A percentile compares a stretch with the other conserved stretches of the same genome.
Conservation (phyloP, 495 filamentous ascomycete species). For the Ramalina intermedia region DNA sequence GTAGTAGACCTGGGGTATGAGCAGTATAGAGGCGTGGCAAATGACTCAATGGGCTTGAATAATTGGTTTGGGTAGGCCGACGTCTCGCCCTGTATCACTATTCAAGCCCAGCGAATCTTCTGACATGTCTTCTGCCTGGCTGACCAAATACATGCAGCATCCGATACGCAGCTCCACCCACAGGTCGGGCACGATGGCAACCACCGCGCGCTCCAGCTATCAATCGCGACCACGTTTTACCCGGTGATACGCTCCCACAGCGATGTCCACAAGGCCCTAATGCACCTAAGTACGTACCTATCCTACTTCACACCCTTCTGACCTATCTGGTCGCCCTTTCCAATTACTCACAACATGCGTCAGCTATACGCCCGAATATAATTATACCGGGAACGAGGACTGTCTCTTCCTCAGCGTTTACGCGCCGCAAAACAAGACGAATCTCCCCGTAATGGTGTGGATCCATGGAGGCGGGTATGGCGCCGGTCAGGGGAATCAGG, state of each 20-base stretch:
- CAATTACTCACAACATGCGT: neutral
- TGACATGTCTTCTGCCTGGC: slow-evolving; percentile 12
- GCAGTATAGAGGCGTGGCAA: slow-evolving; percentile 11
- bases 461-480: slow-evolving; percentile 49
- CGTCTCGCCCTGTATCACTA: slow-evolving; percentile 12
- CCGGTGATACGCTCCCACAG: slow-evolving; percentile 1
- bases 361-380: slow-evolving; percentile 33
- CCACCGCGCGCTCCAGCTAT: slow-evolving; percentile 36
- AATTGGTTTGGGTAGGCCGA: slow-evolving; percentile 39
- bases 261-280: slow-evolving; percentile 11
- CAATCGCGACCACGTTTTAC: slow-evolving; percentile 32
- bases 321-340: neutral
- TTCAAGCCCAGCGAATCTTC: slow-evolving; percentile 30
- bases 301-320: neutral
- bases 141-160: slow-evolving; percentile 26
- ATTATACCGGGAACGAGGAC: slow-evolving; percentile 44
- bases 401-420: slow-evolving; percentile 47
- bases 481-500: slow-evolving; percentile 3
- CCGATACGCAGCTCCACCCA: slow-evolving; percentile 43
- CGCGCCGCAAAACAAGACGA: slow-evolving; percentile 23
- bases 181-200: slow-evolving; percentile 40
- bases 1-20: slow-evolving; percentile 15
- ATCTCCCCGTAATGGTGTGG: slow-evolving; percentile 41
- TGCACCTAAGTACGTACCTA: neutral
- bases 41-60: slow-evolving; percentile 8